Evolutionary conservation across 805 yeast genomes (phyloP), one percentile per base, ranked within the genome.

Genomic region (Lipomyces yamanashiensis): DNA sequence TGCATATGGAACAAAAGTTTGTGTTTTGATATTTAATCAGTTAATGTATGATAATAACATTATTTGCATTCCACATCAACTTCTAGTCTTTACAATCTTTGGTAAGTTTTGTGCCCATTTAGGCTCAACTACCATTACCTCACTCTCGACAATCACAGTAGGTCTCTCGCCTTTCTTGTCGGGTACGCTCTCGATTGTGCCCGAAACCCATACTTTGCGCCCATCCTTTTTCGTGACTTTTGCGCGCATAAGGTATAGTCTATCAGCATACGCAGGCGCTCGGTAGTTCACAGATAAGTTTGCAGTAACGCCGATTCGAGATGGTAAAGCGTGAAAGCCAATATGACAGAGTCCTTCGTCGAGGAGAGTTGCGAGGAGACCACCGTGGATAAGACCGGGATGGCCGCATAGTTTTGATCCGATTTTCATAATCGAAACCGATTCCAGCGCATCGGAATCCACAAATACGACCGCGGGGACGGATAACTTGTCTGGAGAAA

Each of bases 221-320:
- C 97, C 97, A 65, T 87, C 87, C 12, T 76, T 72, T 70, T 88
- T 85, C 0, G 74, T 74, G 0, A 92, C 92, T 51, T 82, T 79
- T 0, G 96, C 96, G 49, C 80, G 79, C 54, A 95, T 75, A 13
- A 90, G 79, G 1, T 92, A 84, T 9, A 87, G 84, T 23, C 87
- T 79, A 63, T 85, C 83, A 0, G 92, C 87, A 1, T 80, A 81
- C 0, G 85, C 85, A 45, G 87, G 88, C 19, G 73, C 72, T 51
- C 68, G 62, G 75, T 90, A 93, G 58, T 88, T 80, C 8, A 93
- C 79, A 1, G 82, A 76, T 49, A 93, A 78, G 56, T 81, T 82
- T 0, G 97, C 99, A 0, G 99, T 93, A 28, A 95, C 97, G 13
- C 98, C 99, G 56, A 88, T 81, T 61, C 85, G 83, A 62, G 86